Base-by-base conservation (phyloP, 345 rosid genomes). In the Arabis alpina region DNA sequence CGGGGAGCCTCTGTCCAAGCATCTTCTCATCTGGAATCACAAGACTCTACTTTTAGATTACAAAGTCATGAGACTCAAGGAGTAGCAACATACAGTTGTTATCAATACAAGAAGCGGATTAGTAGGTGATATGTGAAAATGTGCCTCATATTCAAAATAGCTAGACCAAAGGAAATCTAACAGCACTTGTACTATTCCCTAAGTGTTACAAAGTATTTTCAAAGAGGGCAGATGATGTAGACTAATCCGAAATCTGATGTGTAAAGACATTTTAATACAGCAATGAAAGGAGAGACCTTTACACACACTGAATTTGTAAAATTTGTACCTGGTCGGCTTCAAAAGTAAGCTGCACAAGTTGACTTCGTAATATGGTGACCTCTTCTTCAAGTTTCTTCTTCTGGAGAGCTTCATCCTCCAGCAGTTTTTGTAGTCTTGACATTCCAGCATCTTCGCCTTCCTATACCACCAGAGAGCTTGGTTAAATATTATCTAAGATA, bases 271-370 rank as follows among this genome's bases (percentile, higher is more conserved):
- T 34, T 42, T 24, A 15, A 39, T 42, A 43, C 40, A 64, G 64
- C 55, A 37, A 43, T 16, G 23, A 13, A 40, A 55, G 41, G 13
- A 27, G 52, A 54, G 24, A 51, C 41, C 30, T 16, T 19, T 61
- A 12, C 44, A 66, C 39, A 32, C 48, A 39, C 41, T 23, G 69
- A 53, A n/a, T 34, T 36, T 43, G 41, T 19, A n/a, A 51, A 52
- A 25, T 40, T 37, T 49, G 62, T 81, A 95, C 99, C 98, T 95
- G 96, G 68, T 95, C 98, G 58, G 96, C 92, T 76, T 92, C 98
- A 75, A 87, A 83, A 68, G 88, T 88, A 79, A 92, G 76, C 55
- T 92, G 98, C 79, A 92, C 77, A 79, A 92, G 74, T 79, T 87
- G 98, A 78, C 91, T 88, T 71, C 85, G 85, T 54, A 92, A 77